phyloP scores from a whole-genome alignment of 148 eudicot genomes.

The Rhododendron ferrugineum region DNA sequence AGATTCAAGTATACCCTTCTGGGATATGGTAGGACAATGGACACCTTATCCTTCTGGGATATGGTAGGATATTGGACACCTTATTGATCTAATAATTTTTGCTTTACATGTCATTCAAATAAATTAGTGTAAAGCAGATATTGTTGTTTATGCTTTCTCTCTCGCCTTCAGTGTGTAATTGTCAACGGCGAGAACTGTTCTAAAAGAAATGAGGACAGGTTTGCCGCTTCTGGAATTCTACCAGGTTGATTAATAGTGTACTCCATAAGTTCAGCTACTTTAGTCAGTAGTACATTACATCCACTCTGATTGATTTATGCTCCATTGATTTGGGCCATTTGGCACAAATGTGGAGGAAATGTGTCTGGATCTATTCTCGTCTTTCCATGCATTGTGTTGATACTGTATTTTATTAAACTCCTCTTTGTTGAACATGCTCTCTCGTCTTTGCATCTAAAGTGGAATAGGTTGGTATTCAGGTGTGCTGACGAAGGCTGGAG shows the following conservation, averaged over 20 bases:
- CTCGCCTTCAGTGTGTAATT: neutral
- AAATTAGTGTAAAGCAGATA: neutral
- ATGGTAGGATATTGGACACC: neutral
- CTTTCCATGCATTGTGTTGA: neutral
- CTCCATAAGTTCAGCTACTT: neutral
- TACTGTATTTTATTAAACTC: neutral
- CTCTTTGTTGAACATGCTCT: neutral
- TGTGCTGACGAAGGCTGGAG: constrained; percentile 13
- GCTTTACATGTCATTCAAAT: neutral
- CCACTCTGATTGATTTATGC: neutral
- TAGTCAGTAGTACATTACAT: neutral
- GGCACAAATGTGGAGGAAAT: neutral
- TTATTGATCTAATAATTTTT: neutral
- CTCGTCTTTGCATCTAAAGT: neutral
- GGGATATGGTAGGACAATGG: neutral
- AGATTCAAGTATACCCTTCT: neutral
- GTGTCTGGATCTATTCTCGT: neutral
- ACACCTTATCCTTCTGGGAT: neutral
- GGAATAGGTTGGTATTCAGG: constrained; percentile 8
- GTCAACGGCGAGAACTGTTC: neutral
- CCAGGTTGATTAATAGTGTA: neutral
- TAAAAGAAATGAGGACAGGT: neutral
- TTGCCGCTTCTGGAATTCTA: neutral
- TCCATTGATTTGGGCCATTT: neutral
- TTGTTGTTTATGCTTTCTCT: neutral